Evolutionary conservation across 768 basidiomycete genomes (phyloP).

Genomic region (Auricularia cornea): DNA sequence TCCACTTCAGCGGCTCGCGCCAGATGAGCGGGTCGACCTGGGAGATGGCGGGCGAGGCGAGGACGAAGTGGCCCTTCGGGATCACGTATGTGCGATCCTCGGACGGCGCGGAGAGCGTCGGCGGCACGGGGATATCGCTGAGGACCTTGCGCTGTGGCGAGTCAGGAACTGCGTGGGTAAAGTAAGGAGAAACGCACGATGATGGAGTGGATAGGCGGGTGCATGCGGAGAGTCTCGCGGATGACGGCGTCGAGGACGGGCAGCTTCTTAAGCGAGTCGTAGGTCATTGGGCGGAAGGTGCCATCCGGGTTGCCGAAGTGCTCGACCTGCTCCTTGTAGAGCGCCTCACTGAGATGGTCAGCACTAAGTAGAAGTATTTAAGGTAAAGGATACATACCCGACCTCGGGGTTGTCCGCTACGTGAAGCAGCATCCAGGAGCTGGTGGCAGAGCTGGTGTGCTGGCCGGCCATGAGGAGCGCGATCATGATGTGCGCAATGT

Average conservation of each 20-base stretch:
- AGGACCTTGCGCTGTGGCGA: conserved; percentile 67
- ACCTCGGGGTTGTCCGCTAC: conserved; percentile 67
- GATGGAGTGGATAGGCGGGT: conserved; percentile 94
- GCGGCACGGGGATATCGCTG: conserved; percentile 73
- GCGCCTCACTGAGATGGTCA: conserved; percentile 46
- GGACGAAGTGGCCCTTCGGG: conserved; percentile 82
- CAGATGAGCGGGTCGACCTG: conserved; percentile 83
- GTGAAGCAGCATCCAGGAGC: conserved; percentile 85
- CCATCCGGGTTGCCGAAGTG: conserved; percentile 66
- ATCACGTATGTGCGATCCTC: conserved; percentile 72
- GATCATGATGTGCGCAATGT: conserved; percentile 98
- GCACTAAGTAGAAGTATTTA: background rate
- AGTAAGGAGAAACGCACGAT: conserved; percentile 27
- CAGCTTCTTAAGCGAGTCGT: conserved; percentile 76
- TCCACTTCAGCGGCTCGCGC: conserved; percentile 64
- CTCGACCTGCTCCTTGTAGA: conserved; percentile 87
- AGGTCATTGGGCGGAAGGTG: conserved; percentile 67
- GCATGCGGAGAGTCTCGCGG: conserved; percentile 86
- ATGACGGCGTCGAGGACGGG: conserved; percentile 83
- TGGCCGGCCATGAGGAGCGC: conserved; percentile 99
- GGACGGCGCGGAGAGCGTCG: conserved; percentile 68
- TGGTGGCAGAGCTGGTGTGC: conserved; percentile 91
- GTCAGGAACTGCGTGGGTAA: background rate
- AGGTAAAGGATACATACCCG: conserved; percentile 42
- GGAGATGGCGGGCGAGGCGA: conserved; percentile 81